Base-by-base conservation (phyloP, 2,329 filamentous ascomycete species). In the Colletotrichum karsti region DNA sequence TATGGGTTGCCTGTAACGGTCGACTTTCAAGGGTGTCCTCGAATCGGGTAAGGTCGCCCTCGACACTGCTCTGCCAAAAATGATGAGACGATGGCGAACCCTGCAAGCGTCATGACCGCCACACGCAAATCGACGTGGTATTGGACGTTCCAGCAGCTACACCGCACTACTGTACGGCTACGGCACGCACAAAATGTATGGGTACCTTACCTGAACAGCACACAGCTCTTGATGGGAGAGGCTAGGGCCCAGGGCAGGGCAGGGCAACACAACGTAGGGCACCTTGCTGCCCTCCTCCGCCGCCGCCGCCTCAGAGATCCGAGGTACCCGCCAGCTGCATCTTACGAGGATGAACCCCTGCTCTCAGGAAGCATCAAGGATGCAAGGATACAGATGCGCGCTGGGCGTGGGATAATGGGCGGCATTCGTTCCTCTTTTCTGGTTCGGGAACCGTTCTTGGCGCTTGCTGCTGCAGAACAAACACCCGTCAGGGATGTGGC, bases 271-370 rank as follows among this genome's bases (percentile, higher is more conserved):
- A 57, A 20, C 51, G 59, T 37, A 63, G 59, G 59, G 42, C 64
- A 67, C 59, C 51, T 51, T 67, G 59, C 42, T 63, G 64, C 53
- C 33, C 41, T 20, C 42, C 26, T n/a, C 39, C 41, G 28, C 60
- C 50, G 58, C 42, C 42, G 58, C 51, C 59, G 63, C 63, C 28
- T 63, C 64, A 60, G 42, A 63, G 51, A 67, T 67, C 64, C 64
- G 64, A 67, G 59, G 64, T 54, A 64, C 59, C 64, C 64, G 64
- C 64, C 59, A 57, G 64, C 53, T 67, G 60, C 60, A 64, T 26
- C 51, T 53, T 53, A 33, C 44, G 60, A 67, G 64, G 60, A 58
- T 58, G 33, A 24, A 46, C 64, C 58, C 64, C 53, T 67, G 64
- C 37, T 53, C 37, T 33, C n/a, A 33, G 53, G 44, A 57, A 33